Evolutionary conservation across 1,139 yeast genomes (phyloP).

Genomic region (Hansenula sp.): DNA sequence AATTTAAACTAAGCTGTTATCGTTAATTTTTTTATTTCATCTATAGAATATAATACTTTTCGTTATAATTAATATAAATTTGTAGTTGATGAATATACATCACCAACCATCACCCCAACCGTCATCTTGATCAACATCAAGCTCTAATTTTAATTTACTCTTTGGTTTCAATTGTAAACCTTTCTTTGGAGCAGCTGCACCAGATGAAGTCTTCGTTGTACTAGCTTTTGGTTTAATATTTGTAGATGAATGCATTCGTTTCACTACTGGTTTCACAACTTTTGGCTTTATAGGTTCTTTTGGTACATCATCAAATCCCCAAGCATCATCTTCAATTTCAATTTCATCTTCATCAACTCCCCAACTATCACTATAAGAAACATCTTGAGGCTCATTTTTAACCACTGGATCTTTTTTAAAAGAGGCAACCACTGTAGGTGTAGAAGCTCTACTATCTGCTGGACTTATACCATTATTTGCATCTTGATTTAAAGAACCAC

Average conservation of each 20-base stretch:
- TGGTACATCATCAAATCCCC: constrained; percentile 11
- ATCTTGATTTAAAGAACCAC: constrained; percentile 18
- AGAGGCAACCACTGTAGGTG: constrained; percentile 15
- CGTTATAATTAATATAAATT: neutral
- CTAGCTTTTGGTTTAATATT: constrained; percentile 4
- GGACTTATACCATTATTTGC: constrained; percentile 13
- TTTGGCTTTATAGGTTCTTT: constrained; percentile 1
- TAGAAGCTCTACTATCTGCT: constrained; percentile 15
- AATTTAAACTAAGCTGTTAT: neutral
- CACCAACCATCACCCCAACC: constrained; percentile 54
- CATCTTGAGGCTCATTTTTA: neutral
- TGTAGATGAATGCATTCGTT: constrained; percentile 9
- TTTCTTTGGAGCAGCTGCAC: constrained; percentile 6
- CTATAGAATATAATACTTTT: neutral
- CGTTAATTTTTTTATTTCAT: neutral
- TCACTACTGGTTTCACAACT: constrained; percentile 17
- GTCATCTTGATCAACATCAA: constrained; percentile 42
- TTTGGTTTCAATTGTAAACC: constrained; percentile 21
- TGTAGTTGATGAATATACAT: neutral
- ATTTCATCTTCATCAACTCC: constrained; percentile 9
- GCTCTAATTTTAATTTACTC: constrained; percentile 21
- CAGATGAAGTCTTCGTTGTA: too few species aligned
- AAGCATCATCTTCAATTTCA: constrained; percentile 11
- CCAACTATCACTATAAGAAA: constrained; percentile 12
- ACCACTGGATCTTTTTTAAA: constrained; percentile 7